Base-by-base conservation (phyloP, 495 filamentous ascomycete genomes). In the Aspergillus ostianus region DNA sequence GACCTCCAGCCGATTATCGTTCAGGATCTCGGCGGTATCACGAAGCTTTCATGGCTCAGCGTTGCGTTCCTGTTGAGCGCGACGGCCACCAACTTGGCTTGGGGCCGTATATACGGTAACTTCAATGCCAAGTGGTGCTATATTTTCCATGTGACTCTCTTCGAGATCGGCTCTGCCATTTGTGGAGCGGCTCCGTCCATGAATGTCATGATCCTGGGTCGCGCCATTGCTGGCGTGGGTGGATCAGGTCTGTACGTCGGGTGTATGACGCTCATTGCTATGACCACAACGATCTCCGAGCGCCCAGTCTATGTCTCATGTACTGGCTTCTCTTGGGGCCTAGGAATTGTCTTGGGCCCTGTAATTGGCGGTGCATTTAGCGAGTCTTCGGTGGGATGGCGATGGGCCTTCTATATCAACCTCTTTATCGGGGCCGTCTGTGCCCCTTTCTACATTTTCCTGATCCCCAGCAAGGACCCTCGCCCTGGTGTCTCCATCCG, bases 361-460 rank as follows among this genome's bases (percentile, higher is more conserved):
- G 68, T 88, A 57, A 71, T 90, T 48, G 87, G 87, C 4, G 87
- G 86, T 26, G 82, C 80, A 5, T 90, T 91, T 61, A 74, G 78
- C 20, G 76, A 81, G 53, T 77, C 69, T 47, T 52, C 51, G 0
- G 79, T 80, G 18, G 79, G 73, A 1, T 88, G 84, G 84, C 64
- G 85, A 8, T 87, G 84, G 87, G 84, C 84, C 21, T 91, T 91
- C 66, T 92, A 89, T 71, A 85, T 92, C 69, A 91, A 90, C 60
- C 77, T 90, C 17, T 67, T 74, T 44, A 70, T 90, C 20, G 83
- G 80, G 12, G 87, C 62, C 6, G 60, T 79, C 21, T 61, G 60
- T n/a, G 74, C 79, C 0, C 87, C 86, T 0, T 72, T 82, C 41
- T 88, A 82, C 61, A 27, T 90, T 57, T 80, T 85, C 62, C 61